A percentile compares a stretch with the other conserved stretches of the same genome.
These are phyloP conservation scores for Hordeum marinum DNA, from an alignment of 176 grass and related monocot genomes.

Conservation along the genomic window DNA sequence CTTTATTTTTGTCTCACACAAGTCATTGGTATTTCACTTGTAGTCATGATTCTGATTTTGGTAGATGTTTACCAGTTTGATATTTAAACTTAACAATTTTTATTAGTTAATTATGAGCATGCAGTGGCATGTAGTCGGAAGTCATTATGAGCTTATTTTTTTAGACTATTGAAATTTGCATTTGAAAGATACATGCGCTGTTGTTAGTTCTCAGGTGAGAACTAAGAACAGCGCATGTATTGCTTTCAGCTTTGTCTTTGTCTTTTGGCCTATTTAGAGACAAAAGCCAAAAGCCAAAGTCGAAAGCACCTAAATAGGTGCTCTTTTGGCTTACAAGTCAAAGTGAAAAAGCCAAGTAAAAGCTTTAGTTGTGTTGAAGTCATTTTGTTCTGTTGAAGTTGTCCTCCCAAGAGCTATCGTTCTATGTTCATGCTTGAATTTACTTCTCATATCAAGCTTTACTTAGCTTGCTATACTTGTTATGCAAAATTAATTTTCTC, in stretches of 20 bases:
- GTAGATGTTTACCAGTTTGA: background rate
- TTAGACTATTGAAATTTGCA: background rate
- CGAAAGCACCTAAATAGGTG: too few species aligned
- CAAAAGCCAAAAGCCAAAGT: too few species aligned
- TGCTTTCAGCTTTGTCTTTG: too few species aligned
- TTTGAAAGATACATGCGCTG: conserved; percentile 1
- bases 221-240: too few species aligned
- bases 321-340: too few species aligned
- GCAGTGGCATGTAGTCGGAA: background rate
- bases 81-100: background rate
- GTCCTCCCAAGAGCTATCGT: background rate
- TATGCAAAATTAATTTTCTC: conserved; percentile 4
- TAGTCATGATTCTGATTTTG: background rate
- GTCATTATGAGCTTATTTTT: conserved; percentile 5
- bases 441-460: conserved; percentile 9
- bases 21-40: background rate
- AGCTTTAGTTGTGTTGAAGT: background rate
- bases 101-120: background rate
- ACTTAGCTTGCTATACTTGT: conserved; percentile 5
- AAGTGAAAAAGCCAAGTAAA: too few species aligned
- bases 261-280: too few species aligned
- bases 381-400: conserved; percentile 3
- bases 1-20: background rate
- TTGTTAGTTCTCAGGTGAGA: background rate
- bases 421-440: conserved; percentile 12